These are phyloP conservation scores for Capronia coronata DNA, from an alignment of 2,329 filamentous ascomycete genomes.

Conservation along the genomic window DNA sequence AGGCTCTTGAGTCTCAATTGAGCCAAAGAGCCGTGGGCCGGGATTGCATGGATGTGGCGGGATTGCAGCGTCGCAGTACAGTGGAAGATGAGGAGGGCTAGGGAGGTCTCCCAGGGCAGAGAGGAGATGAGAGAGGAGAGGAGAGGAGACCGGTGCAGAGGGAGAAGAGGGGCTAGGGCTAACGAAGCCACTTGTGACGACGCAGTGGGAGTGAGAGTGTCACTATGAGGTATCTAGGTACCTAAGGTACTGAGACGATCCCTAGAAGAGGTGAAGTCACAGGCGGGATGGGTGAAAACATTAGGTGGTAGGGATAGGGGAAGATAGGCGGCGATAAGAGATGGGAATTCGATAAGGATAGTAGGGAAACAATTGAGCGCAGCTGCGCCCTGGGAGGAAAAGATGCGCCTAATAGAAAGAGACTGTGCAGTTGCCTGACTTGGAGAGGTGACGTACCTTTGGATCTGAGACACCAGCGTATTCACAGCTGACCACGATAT, in stretches of 20 bases:
- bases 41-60: not conserved
- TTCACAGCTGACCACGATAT: no score
- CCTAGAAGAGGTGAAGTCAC: not conserved
- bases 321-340: not conserved
- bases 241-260: not conserved
- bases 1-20: no score
- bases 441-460: conserved; percentile 2
- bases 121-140: conserved; percentile 10
- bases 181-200: no score
- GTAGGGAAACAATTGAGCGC: not conserved
- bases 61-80: not conserved
- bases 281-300: not conserved
- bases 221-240: not conserved
- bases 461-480: not conserved
- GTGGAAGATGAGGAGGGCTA: not conserved
- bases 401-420: no score
- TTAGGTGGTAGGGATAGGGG: not conserved
- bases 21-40: no score
- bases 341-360: no score
- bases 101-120: conserved; percentile 7
- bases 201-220: no score
- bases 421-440: no score
- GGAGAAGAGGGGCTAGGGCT: not conserved
- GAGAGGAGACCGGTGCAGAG: not conserved
- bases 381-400: no score